Evolutionary conservation across 805 yeast species (phyloP), one percentile per base, ranked within the genome.

Genomic region (Sungouiozyma intestinalis): DNA sequence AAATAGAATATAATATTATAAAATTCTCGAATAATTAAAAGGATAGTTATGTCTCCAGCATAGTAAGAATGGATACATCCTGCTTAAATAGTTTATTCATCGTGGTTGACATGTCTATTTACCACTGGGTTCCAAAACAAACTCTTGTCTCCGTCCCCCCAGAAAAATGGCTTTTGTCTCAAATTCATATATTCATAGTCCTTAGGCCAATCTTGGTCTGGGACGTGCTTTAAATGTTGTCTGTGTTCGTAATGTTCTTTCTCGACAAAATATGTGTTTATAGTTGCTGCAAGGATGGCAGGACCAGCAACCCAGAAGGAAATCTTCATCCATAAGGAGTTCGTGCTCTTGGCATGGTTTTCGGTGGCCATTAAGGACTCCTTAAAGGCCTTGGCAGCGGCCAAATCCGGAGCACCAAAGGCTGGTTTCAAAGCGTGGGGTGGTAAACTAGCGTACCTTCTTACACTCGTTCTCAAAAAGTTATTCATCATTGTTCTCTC

Each of bases 101-200:
- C 61, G 35, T 58, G 57, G 53, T 65, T 71, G 58, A 82, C 68
- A 73, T 85, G 85, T 76, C 95, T 85, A 84, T 90, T 90, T 62
- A 84, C 76, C 58, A 77, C 83, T 41, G 85, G 74, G 74, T 86
- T 86, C 98, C 98, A 92, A 83, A 92, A 92, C 63, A 82, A 71
- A 49, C 97, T 86, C 77, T 85, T 80, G 74, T 88, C 95, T 64
- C 98, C 97, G 63, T 92, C 90, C 63, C 98, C 98, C 97, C 97
- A 92, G 81, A 87, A 90, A 77, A 77, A 90, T 63, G 83, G 80
- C 66, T 78, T 81, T 62, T 65, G 63, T 78, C 97, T 85, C 56
- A 87, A 66, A 76, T 92, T 92, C 74, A 82, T 88, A 78, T 77
- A 92, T 57, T 80, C 88, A 72, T 85, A 85, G 68, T 83, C 92